Evolutionary conservation across 164 flowering plant genomes (phyloP).

Genomic region (Cinnamomum chago): DNA sequence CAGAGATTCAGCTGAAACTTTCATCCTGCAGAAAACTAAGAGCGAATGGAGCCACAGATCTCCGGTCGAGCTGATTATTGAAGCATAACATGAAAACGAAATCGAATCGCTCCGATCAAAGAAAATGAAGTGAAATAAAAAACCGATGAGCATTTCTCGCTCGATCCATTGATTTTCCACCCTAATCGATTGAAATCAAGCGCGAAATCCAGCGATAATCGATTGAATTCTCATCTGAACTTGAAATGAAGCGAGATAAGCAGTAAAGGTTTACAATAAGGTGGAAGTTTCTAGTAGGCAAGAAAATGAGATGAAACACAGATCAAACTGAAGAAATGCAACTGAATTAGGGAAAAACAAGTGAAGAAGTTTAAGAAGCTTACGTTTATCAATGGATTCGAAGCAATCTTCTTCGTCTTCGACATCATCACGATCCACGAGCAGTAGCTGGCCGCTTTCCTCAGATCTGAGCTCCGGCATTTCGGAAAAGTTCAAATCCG

Average conservation of each 20-base stretch:
- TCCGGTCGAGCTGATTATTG: not conserved
- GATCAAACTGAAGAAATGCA: not conserved
- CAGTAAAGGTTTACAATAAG: not conserved
- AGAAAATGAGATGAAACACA: not conserved
- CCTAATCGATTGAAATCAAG: not conserved
- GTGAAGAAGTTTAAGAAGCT: not conserved
- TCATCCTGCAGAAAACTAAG: no score
- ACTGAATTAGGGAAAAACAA: not conserved
- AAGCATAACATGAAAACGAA: not conserved
- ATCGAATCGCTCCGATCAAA: not conserved
- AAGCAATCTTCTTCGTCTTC: constrained; percentile 94
- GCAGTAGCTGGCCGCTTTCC: constrained; percentile 71
- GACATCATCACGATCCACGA: constrained; percentile 77
- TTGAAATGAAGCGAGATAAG: not conserved
- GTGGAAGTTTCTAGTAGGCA: not conserved
- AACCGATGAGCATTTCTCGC: not conserved
- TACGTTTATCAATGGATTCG: constrained; percentile 87
- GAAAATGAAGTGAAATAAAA: not conserved
- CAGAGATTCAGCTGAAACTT: not conserved
- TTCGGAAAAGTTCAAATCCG: constrained; percentile 3
- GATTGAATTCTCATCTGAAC: no score
- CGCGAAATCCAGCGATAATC: not conserved
- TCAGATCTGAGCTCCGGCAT: constrained; percentile 51
- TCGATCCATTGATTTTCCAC: not conserved
- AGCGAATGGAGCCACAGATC: not conserved